Conservation (phyloP, 148 eudicot genomes). For the Chenopodium quinoa region DNA sequence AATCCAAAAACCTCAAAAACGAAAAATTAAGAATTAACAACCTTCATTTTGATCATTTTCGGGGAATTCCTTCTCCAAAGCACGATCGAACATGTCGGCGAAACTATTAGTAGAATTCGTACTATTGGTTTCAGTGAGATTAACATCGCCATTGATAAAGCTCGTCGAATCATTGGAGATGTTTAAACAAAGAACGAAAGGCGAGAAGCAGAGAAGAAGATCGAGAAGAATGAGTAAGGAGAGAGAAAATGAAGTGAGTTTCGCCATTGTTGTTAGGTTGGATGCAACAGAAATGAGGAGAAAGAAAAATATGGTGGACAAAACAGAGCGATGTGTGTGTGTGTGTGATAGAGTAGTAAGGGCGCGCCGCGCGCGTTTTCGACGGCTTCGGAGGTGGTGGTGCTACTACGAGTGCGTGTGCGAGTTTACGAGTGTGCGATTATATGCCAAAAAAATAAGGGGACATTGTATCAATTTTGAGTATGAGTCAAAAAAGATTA, state of each 20-base stretch:
- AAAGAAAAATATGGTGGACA: not conserved
- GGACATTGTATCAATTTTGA: too few relatives aligned
- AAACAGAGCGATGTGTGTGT: too few relatives aligned
- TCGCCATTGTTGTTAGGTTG: slow-evolving; percentile 7
- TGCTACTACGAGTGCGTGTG: not conserved
- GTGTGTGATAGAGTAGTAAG: not conserved
- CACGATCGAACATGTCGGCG: slow-evolving; percentile 96
- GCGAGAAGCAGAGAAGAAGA: slow-evolving; percentile 11
- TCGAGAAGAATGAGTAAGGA: slow-evolving; percentile 28
- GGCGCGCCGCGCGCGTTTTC: slow-evolving; percentile 1
- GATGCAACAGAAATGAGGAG: not conserved
- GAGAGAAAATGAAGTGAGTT: slow-evolving; percentile 10
- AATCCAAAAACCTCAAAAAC: not conserved
- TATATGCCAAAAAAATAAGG: too few relatives aligned
- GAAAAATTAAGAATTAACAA: not conserved
- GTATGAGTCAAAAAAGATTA: too few relatives aligned
- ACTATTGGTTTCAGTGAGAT: slow-evolving; percentile 19
- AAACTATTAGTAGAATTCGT: slow-evolving; percentile 49
- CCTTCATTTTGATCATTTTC: slow-evolving; percentile 85
- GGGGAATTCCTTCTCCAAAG: slow-evolving; percentile 84
- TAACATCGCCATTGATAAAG: slow-evolving; percentile 17
- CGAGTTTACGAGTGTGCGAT: not conserved
- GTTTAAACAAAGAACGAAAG: slow-evolving; percentile 14
- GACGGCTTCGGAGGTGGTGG: not conserved
- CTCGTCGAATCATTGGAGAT: slow-evolving; percentile 14